Conservation (phyloP, 306 rosid species). For the Castanea mollissima region DNA sequence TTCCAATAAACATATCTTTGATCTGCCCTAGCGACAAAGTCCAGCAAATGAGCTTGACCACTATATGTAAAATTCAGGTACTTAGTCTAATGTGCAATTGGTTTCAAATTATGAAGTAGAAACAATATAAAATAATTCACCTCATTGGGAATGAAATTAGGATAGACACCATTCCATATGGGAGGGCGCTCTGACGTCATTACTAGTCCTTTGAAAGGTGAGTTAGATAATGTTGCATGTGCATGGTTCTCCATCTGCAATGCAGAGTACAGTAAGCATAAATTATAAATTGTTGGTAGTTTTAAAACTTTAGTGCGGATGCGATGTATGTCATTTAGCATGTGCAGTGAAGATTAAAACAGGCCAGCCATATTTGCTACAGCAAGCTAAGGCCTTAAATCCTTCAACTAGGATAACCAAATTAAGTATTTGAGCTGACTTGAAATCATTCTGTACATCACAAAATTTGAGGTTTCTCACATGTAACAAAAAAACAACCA, state of each 20-base stretch:
- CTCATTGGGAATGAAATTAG: slow-evolving; percentile 66
- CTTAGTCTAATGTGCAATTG: neutral
- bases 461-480: neutral
- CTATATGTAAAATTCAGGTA: neutral
- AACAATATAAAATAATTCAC: slow-evolving; percentile 39
- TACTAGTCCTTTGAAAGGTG: slow-evolving; percentile 56
- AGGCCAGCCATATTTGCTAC: neutral
- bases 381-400: neutral
- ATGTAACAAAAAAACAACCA: neutral
- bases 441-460: neutral
- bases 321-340: slow-evolving; percentile 3
- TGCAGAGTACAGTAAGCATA: slow-evolving; percentile 8
- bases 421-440: neutral
- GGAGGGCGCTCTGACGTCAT: slow-evolving; percentile 56
- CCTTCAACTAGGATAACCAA: neutral
- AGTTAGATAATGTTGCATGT: slow-evolving; percentile 44
- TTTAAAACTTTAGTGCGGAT: neutral
- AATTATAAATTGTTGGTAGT: slow-evolving; percentile 7
- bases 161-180: slow-evolving; percentile 55
- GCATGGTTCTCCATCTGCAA: slow-evolving; percentile 64
- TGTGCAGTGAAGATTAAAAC: neutral
- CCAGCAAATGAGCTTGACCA: neutral
- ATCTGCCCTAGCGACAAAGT: neutral
- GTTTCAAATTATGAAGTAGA: neutral
- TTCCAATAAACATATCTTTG: too few relatives aligned